Evolutionary conservation across 345 rosid species (phyloP).

Genomic region (Clarkia xantiana): DNA sequence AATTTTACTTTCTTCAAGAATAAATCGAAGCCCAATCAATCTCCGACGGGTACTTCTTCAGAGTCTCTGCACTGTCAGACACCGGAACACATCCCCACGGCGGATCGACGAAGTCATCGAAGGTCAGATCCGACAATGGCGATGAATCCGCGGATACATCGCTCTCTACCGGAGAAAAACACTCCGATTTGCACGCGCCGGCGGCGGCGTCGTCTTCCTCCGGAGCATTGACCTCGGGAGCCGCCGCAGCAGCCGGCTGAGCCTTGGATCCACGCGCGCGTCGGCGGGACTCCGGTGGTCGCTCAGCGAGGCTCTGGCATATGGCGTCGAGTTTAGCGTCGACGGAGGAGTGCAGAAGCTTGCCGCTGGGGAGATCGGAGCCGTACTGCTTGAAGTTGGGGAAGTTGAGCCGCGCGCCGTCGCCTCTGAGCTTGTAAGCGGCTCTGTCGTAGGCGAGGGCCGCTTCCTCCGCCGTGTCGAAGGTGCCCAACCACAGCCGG

Average conservation of each 20-base stretch:
- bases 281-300: conserved; percentile 1
- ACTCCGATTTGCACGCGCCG: conserved; percentile 1
- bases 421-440: conserved; percentile 82
- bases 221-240: background rate
- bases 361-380: conserved; percentile 35
- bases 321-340: conserved; percentile 85
- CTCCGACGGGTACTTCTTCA: conserved; percentile 15
- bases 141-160: conserved; percentile 11
- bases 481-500: conserved; percentile 97
- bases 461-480: conserved; percentile 91
- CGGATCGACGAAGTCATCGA: conserved; percentile 8
- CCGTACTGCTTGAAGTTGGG: conserved; percentile 60
- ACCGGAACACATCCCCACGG: conserved; percentile 7
- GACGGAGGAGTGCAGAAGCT: conserved; percentile 74
- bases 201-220: background rate
- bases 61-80: conserved; percentile 1
- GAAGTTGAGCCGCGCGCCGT: conserved; percentile 83
- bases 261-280: background rate
- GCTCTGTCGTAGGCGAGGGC: conserved; percentile 87
- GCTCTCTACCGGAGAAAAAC: conserved; percentile 4
- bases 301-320: conserved; percentile 51
- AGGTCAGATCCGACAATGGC: conserved; percentile 15
- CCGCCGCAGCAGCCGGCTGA: background rate
- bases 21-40: conserved; percentile 13
- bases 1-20: background rate